Evolutionary conservation across 495 filamentous ascomycete species (phyloP).

Genomic region (Aspergillus avenaceus): DNA sequence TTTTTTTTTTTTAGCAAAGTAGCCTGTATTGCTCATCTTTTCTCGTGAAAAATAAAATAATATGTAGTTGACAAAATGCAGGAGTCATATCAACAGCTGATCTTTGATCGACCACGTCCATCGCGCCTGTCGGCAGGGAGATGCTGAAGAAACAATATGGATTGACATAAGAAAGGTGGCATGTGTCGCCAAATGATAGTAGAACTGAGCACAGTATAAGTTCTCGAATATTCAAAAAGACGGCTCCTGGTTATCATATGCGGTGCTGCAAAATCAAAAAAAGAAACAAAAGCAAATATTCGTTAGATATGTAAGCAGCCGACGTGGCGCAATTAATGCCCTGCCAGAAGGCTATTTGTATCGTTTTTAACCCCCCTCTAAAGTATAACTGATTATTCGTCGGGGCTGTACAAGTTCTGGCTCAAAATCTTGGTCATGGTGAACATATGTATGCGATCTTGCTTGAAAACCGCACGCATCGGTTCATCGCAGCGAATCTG

Average conservation of each 20-base stretch:
- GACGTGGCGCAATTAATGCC: not conserved
- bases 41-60: constrained; percentile 1
- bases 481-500: constrained; percentile 90
- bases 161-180: constrained; percentile 18
- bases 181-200: constrained; percentile 13
- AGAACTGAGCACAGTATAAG: constrained; percentile 5
- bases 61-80: constrained; percentile 8
- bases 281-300: constrained; percentile 11
- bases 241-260: constrained; percentile 22
- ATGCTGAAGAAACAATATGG: constrained; percentile 31
- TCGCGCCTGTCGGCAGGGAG: constrained; percentile 21
- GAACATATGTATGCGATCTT: constrained; percentile 93
- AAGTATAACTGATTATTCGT: constrained; percentile 43
- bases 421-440: constrained; percentile 87
- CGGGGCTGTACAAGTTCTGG: constrained; percentile 60
- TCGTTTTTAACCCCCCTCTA: not conserved
- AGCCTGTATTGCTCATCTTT: not conserved
- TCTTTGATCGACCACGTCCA: constrained; percentile 15
- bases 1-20: not conserved
- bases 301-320: constrained; percentile 11
- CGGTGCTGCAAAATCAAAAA: constrained; percentile 9
- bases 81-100: constrained; percentile 7
- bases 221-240: constrained; percentile 2
- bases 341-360: not conserved
- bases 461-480: constrained; percentile 86